Evolutionary conservation across 495 filamentous ascomycete species (phyloP).

Genomic region (Penicillium canariense): DNA sequence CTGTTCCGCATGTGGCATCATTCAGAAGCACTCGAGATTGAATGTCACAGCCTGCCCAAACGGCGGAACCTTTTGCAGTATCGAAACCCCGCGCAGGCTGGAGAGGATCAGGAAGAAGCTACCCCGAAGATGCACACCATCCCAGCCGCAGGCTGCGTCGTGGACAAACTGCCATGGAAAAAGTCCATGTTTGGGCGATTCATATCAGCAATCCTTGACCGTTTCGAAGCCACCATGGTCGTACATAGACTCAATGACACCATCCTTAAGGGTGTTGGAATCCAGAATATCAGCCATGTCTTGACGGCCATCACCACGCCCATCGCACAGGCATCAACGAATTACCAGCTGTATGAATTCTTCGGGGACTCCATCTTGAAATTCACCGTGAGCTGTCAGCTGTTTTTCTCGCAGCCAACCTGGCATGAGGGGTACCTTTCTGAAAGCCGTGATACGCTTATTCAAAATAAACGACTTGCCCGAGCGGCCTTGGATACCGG

Average conservation of each 20-base stretch:
- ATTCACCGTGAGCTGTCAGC: conserved; percentile 62
- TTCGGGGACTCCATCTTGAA: conserved; percentile 89
- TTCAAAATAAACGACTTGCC: conserved; percentile 70
- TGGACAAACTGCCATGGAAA: conserved; percentile 58
- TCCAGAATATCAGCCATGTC: conserved; percentile 57
- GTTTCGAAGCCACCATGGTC: conserved; percentile 62
- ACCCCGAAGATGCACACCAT: conserved; percentile 22
- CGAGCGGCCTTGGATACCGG: conserved; percentile 59
- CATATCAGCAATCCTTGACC: conserved; percentile 71
- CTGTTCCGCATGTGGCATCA: conserved; percentile 31
- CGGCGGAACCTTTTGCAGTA: conserved; percentile 35
- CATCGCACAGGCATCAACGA: conserved; percentile 52
- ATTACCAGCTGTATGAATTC: conserved; percentile 90
- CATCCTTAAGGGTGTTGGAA: conserved; percentile 53
- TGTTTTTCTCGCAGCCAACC: conserved; percentile 61
- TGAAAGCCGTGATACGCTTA: conserved; percentile 61
- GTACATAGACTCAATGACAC: conserved; percentile 61
- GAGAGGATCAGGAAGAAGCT: conserved; percentile 12
- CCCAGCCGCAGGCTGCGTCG: conserved; percentile 25
- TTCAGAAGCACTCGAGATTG: conserved; percentile 20
- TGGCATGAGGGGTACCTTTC: conserved; percentile 83
- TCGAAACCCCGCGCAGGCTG: conserved; percentile 7
- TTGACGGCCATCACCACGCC: conserved; percentile 72
- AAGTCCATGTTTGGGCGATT: conserved; percentile 67
- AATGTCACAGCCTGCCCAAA: conserved; percentile 29